phyloP scores from a whole-genome alignment of 805 yeast species.

The Metschnikowia bowlesiae region DNA sequence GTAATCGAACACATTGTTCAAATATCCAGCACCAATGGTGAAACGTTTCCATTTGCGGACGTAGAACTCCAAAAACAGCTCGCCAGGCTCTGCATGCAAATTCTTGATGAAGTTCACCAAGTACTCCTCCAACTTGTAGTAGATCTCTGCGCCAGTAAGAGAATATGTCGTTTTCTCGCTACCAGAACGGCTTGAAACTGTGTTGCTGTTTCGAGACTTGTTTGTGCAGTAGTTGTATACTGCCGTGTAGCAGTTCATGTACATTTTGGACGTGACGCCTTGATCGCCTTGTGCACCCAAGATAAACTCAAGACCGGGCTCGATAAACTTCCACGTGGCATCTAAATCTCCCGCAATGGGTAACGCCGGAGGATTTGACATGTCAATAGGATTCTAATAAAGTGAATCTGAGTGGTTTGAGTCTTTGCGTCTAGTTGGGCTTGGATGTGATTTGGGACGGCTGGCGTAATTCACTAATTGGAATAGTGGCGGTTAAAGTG shows the following conservation, averaged over 20 bases:
- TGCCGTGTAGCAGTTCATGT: slow-evolving; percentile 88
- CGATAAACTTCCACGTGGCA: slow-evolving; percentile 74
- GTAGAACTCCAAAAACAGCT: slow-evolving; percentile 19
- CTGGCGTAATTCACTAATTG: background rate
- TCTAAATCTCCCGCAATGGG: slow-evolving; percentile 59
- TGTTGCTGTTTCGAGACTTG: slow-evolving; percentile 49
- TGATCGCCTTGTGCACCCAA: slow-evolving; percentile 65
- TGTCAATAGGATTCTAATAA: background rate
- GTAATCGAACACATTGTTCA: slow-evolving; percentile 91
- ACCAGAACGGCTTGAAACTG: slow-evolving; percentile 11
- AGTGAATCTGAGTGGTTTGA: background rate
- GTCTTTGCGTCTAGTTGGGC: background rate
- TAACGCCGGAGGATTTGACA: slow-evolving; percentile 21
- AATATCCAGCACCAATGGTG: slow-evolving; percentile 84
- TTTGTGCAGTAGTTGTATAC: slow-evolving; percentile 90
- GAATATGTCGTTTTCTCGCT: slow-evolving; percentile 33
- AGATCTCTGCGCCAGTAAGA: slow-evolving; percentile 87
- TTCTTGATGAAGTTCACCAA: slow-evolving; percentile 54
- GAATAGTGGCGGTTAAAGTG: background rate
- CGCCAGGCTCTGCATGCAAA: slow-evolving; percentile 41
- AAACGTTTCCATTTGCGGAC: slow-evolving; percentile 81
- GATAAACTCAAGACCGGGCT: slow-evolving; percentile 69
- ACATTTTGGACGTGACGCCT: slow-evolving; percentile 64
- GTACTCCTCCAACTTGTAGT: slow-evolving; percentile 64
- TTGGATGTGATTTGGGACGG: background rate